Evolutionary conservation across 169 alveolate genomes (phyloP).

Genomic region (Babesia sp.): DNA sequence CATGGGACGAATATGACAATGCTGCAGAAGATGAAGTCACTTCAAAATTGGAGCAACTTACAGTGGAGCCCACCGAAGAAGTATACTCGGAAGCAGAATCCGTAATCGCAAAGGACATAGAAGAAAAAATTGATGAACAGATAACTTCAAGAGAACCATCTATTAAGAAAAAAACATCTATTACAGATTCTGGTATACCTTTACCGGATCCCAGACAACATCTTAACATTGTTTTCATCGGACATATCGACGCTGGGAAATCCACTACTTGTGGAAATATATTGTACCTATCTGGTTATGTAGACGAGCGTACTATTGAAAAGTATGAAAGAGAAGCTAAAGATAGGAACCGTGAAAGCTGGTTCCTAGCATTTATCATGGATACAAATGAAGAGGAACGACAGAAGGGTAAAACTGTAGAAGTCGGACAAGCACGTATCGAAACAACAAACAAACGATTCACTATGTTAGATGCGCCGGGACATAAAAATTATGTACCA

Average conservation of each 20-base stretch:
- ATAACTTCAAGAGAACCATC: constrained; percentile 2
- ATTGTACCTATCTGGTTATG: constrained; percentile 87
- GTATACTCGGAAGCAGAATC: constrained; percentile 14
- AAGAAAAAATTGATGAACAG: background rate
- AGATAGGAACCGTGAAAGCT: constrained; percentile 96
- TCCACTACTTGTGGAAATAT: constrained; percentile 98
- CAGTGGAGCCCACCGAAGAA: background rate
- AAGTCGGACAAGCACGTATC: constrained; percentile 97
- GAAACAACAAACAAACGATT: constrained; percentile 91
- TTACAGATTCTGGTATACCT: constrained; percentile 38
- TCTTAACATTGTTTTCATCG: constrained; percentile 96
- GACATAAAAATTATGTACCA: constrained; percentile 98
- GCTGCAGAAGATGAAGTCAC: constrained; percentile 23
- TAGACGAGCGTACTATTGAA: constrained; percentile 94
- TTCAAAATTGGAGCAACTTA: constrained; percentile 7
- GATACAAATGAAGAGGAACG: constrained; percentile 99
- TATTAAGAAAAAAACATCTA: constrained; percentile 11
- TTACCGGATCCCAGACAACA: constrained; percentile 88
- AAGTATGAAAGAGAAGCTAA: constrained; percentile 98
- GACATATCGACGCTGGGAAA: constrained; percentile 99
- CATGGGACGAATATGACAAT: constrained; percentile 44
- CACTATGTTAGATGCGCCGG: constrained; percentile 99
- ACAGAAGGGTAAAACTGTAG: constrained; percentile 98
- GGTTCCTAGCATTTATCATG: constrained; percentile 99
- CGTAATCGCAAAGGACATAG: constrained; percentile 4